phyloP scores from a whole-genome alignment of 2,329 filamentous ascomycete species.

The Neocucurbitaria cava region DNA sequence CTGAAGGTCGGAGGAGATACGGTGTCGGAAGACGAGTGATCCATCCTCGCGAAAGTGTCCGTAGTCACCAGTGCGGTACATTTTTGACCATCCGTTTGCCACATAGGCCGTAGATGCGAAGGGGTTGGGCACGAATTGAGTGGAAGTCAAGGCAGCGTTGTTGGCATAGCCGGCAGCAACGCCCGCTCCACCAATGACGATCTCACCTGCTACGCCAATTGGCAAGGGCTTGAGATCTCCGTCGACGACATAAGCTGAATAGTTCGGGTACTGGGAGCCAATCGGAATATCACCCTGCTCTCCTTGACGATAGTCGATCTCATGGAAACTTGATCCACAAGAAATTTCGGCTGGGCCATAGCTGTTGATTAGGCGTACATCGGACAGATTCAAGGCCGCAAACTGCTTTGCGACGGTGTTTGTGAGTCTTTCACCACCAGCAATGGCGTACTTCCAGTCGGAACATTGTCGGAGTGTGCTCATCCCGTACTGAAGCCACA shows the following conservation, averaged over 20 bases:
- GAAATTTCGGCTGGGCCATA: constrained; percentile 32
- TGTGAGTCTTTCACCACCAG: constrained; percentile 27
- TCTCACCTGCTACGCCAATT: constrained; percentile 4
- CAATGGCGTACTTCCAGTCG: constrained; percentile 40
- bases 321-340: no score
- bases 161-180: constrained; percentile 48
- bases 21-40: neutral
- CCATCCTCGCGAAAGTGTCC: neutral
- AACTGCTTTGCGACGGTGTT: constrained; percentile 1
- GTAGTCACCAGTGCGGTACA: constrained; percentile 48
- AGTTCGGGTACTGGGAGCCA: neutral
- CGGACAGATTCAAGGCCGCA: neutral
- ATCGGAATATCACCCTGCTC: no score
- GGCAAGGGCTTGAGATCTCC: constrained; percentile 26
- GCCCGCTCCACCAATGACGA: constrained; percentile 51
- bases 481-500: constrained; percentile 28
- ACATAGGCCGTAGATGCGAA: neutral
- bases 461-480: constrained; percentile 16
- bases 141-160: constrained; percentile 24
- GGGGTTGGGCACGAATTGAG: constrained; percentile 6
- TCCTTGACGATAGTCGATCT: no score
- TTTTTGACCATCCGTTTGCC: constrained; percentile 20
- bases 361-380: constrained; percentile 11
- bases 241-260: constrained; percentile 50
- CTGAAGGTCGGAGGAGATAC: neutral